A percentile compares a stretch with the other conserved stretches of the same genome.
Conservation (phyloP, 768 basidiomycete species). For the Phanerodontia chrysosporium region DNA sequence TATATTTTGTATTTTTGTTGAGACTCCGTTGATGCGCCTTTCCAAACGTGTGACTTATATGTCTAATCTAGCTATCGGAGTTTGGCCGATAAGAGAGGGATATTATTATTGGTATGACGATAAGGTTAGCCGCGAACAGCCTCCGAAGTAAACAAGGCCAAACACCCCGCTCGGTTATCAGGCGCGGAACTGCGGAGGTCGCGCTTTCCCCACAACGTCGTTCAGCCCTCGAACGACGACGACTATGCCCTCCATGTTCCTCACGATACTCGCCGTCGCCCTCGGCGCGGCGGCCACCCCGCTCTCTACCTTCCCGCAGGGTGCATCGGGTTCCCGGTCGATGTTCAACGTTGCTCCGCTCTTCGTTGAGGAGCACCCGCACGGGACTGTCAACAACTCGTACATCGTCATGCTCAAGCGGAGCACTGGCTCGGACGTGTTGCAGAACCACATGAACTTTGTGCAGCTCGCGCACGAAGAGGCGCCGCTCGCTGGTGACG, state of each 20-base stretch:
- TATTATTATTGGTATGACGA: neutral
- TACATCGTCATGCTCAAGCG: conserved; percentile 91
- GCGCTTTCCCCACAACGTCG: conserved; percentile 11
- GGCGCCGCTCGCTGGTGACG: conserved; percentile 47
- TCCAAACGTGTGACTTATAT: neutral
- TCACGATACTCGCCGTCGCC: conserved; percentile 35
- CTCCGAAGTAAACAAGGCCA: conserved; percentile 11
- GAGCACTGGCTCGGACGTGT: conserved; percentile 48
- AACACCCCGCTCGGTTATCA: conserved; percentile 15
- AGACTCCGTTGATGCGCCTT: neutral
- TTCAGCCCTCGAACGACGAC: conserved; percentile 22
- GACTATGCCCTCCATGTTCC: conserved; percentile 25
- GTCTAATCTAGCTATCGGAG: neutral
- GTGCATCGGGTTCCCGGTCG: conserved; percentile 32
- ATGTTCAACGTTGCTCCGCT: conserved; percentile 60
- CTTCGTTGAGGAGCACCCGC: conserved; percentile 52
- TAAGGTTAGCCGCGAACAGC: conserved; percentile 6
- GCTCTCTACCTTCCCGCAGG: conserved; percentile 39
- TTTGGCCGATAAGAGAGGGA: neutral
- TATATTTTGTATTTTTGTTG: neutral
- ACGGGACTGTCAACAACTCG: conserved; percentile 80
- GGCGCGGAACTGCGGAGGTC: conserved; percentile 10
- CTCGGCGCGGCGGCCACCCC: conserved; percentile 36
- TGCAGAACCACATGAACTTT: conserved; percentile 78
- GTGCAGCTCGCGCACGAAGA: conserved; percentile 58